phyloP scores from a whole-genome alignment of 2,329 filamentous ascomycete genomes.

The Berkeleyomyces rouxiae region DNA sequence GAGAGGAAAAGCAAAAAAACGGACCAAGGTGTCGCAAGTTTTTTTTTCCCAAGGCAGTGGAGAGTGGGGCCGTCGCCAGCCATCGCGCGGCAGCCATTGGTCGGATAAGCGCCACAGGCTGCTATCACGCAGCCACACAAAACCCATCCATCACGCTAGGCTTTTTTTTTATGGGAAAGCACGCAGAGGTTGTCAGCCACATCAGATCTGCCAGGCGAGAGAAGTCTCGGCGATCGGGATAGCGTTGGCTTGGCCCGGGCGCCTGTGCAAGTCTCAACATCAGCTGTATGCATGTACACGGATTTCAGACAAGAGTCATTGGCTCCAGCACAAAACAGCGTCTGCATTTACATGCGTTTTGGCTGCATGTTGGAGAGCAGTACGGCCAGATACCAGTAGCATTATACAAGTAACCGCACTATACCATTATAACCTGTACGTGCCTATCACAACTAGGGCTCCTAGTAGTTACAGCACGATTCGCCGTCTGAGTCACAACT shows the following conservation, averaged over 20 bases:
- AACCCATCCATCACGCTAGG: background rate
- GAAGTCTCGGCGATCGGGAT: background rate
- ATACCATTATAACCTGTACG: no score
- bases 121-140: constrained; percentile 1
- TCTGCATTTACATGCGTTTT: background rate
- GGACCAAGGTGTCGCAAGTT: constrained; percentile 12
- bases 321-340: background rate
- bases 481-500: background rate
- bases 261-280: no score
- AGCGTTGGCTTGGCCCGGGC: no score
- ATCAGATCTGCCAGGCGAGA: no score
- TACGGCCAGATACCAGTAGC: no score
- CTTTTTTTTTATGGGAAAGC: background rate
- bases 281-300: background rate
- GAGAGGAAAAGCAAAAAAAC: constrained; percentile 4
- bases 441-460: no score
- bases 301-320: background rate
- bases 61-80: constrained; percentile 11
- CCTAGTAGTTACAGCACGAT: background rate
- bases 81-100: constrained; percentile 6
- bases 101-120: constrained; percentile 10
- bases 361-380: no score
- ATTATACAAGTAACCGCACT: no score
- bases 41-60: constrained; percentile 13
- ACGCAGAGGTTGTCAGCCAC: constrained; percentile 2